phyloP scores from a whole-genome alignment of 148 eudicot genomes.

The Chenopodium suecicum region DNA sequence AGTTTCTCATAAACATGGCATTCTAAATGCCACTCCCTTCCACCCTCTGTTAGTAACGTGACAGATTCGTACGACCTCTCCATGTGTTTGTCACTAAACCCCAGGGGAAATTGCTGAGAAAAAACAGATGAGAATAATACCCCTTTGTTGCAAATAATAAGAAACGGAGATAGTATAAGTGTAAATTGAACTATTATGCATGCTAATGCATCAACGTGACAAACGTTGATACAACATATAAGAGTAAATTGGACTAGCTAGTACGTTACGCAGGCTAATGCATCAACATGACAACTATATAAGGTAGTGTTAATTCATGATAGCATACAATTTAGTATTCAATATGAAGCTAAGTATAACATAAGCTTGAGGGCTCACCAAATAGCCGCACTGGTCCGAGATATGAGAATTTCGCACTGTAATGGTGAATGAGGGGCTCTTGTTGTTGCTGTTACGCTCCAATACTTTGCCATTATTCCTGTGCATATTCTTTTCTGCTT shows the following conservation, averaged over 20 bases:
- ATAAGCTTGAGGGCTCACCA: slow-evolving; percentile 1
- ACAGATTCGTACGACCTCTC: background rate
- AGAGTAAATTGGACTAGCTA: too few relatives aligned
- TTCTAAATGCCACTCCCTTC: slow-evolving; percentile 16
- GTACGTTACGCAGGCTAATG: too few relatives aligned
- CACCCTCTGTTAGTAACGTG: slow-evolving; percentile 12
- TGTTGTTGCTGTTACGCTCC: background rate
- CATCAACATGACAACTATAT: too few relatives aligned
- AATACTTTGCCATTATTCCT: background rate
- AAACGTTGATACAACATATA: too few relatives aligned
- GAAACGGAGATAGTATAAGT: too few relatives aligned
- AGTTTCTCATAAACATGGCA: background rate
- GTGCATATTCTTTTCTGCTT: background rate
- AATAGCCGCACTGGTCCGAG: background rate
- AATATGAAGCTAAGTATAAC: too few relatives aligned
- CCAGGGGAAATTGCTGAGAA: slow-evolving; percentile 8
- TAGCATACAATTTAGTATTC: too few relatives aligned
- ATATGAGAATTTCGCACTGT: background rate
- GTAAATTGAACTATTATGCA: too few relatives aligned
- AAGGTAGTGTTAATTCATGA: too few relatives aligned
- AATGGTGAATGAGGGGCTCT: background rate
- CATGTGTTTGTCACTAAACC: slow-evolving; percentile 5
- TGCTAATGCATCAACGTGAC: too few relatives aligned
- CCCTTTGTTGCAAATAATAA: too few relatives aligned
- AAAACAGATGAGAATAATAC: too few relatives aligned